These are phyloP conservation scores for Amanita polypyramis DNA, from an alignment of 768 basidiomycete genomes.

Conservation along the genomic window DNA sequence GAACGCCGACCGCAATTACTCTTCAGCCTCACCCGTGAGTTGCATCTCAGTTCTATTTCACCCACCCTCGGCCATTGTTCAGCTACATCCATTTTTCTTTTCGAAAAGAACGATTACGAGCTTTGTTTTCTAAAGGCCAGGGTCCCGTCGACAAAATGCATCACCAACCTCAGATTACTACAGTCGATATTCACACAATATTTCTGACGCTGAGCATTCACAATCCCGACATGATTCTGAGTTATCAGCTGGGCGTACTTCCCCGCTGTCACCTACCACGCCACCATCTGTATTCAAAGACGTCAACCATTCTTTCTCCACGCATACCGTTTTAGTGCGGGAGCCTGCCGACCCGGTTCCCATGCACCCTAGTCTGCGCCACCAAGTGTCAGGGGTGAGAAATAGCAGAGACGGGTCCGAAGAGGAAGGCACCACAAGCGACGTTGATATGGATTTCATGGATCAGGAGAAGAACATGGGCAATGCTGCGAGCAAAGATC, in stretches of 20 bases:
- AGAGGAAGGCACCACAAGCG: not conserved
- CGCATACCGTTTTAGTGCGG: conserved; percentile 9
- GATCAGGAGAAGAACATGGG: not conserved
- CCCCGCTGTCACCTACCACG: conserved; percentile 45
- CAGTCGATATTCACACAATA: conserved; percentile 20
- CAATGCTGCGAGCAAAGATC: not conserved
- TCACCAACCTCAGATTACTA: not conserved
- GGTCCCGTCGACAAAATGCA: not conserved
- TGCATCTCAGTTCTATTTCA: conserved; percentile 9
- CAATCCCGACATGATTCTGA: not conserved
- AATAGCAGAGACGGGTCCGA: not conserved
- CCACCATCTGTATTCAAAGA: conserved; percentile 34
- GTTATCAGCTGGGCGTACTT: conserved; percentile 35
- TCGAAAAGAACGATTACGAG: conserved; percentile 1
- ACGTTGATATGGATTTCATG: conserved; percentile 5
- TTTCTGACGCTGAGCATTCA: not conserved
- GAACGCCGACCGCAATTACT: conserved; percentile 13
- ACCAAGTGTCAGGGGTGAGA: conserved; percentile 4
- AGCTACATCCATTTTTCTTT: conserved; percentile 8
- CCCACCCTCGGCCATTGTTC: conserved; percentile 8
- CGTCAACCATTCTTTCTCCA: conserved; percentile 6
- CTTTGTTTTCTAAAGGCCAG: not conserved
- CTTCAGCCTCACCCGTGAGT: conserved; percentile 6
- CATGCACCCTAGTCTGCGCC: conserved; percentile 2
- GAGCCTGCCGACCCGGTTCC: conserved; percentile 1